phyloP scores from a whole-genome alignment of 2,329 filamentous ascomycete species.

The Aspergillus alliaceus region DNA sequence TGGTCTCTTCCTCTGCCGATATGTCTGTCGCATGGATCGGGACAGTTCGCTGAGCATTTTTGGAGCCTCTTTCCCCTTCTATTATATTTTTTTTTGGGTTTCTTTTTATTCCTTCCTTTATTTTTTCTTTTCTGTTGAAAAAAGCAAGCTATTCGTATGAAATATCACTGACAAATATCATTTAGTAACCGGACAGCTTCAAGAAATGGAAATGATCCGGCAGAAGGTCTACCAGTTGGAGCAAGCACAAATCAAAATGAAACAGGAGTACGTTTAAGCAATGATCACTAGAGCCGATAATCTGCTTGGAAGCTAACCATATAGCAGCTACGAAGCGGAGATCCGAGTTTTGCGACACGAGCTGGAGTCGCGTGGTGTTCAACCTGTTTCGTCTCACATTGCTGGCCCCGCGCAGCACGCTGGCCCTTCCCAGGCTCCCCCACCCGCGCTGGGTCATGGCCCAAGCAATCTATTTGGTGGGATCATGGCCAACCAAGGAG shows the following conservation, averaged over 20 bases:
- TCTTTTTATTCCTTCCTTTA: too few relatives aligned
- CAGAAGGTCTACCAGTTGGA: slow-evolving; percentile 94
- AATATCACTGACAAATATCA: slow-evolving; percentile 15
- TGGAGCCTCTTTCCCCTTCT: background rate
- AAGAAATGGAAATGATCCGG: slow-evolving; percentile 91
- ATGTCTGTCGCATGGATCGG: background rate
- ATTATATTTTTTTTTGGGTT: too few relatives aligned
- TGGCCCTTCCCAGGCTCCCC: slow-evolving; percentile 79
- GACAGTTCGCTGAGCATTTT: background rate
- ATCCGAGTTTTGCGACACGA: slow-evolving; percentile 82
- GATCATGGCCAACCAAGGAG: slow-evolving; percentile 89
- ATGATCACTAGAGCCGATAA: slow-evolving; percentile 2
- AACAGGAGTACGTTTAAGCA: slow-evolving; percentile 72
- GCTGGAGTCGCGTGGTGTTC: slow-evolving; percentile 70
- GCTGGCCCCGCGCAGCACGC: slow-evolving; percentile 72
- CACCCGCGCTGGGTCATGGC: slow-evolving; percentile 82
- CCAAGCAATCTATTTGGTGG: slow-evolving; percentile 89
- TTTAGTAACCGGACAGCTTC: slow-evolving; percentile 82
- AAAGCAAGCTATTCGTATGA: too few relatives aligned
- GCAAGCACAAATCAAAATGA: slow-evolving; percentile 82
- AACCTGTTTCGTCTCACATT: slow-evolving; percentile 66
- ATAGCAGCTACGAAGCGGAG: slow-evolving; percentile 84
- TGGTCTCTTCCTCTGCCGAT: background rate
- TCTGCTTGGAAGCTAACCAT: slow-evolving; percentile 17
- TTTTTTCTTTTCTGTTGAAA: background rate